Base-by-base conservation (phyloP, 1,284 basidiomycete species). In the Rhodotorula sp. region DNA sequence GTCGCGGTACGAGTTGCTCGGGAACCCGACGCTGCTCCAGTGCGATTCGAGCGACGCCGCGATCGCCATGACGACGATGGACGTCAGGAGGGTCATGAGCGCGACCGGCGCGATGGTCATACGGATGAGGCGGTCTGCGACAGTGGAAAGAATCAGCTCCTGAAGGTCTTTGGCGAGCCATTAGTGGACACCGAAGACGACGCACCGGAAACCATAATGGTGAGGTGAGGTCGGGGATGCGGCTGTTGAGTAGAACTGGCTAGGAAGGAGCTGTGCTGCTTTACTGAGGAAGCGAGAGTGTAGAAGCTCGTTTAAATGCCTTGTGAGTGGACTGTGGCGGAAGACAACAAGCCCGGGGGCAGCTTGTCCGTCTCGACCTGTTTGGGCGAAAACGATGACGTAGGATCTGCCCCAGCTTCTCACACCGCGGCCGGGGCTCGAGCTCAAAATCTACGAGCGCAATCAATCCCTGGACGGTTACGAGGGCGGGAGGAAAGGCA, bases 21-120 rank as follows among this genome's bases (percentile, higher is more conserved):
- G 82, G 76, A 83, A 82, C 1, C 80, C 81, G 16, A 76, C 58
- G 26, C 76, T 72, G 70, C 80, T 79, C 78, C 82, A 83, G 70
- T 73, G 75, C 14, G 57, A 47, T 18, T 77, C 76, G 47, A 79
- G 71, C 0, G 67, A 70, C 2, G 72, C 74, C 5, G 78, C 79
- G 71, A 83, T 80, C 34, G 79, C 81, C 18, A 83, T 74, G 1
- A 79, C 74, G 69, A 83, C 71, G 65, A 83, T 77, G 28, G 78
- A 78, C 5, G 78, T 72, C 60, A 83, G 31, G 50, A 68, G 34
- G 49, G 56, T 38, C 48, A 71, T 34, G 14, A 55, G 31, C 15
- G 58, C 45, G 26, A 71, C 31, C 12, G 70, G 70, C 1, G 26
- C 43, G 26, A 71, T 49, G 34, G 57, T 45, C 16, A 66, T 15